phyloP scores from a whole-genome alignment of 306 rosid genomes.

The Begonia masoniana region DNA sequence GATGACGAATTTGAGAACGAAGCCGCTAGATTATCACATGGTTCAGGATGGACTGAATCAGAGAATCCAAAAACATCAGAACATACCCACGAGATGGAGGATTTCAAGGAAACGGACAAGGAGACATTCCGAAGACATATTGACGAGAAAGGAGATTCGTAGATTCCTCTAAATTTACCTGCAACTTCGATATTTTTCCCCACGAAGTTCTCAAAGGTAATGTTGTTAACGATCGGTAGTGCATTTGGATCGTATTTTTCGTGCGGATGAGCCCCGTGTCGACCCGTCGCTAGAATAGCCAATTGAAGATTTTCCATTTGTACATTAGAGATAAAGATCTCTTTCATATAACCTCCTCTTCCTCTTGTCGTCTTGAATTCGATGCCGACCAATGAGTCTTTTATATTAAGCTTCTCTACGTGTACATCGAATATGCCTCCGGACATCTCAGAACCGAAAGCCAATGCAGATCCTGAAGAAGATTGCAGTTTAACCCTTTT shows the following conservation, averaged over 20 bases:
- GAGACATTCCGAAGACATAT: slow-evolving; percentile 40
- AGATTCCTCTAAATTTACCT: slow-evolving; percentile 10
- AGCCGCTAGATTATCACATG: neutral
- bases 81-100: slow-evolving; percentile 2
- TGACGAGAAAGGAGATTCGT: slow-evolving; percentile 1
- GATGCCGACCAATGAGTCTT: slow-evolving; percentile 30
- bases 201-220: slow-evolving; percentile 29
- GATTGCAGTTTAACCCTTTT: slow-evolving; percentile 30
- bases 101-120: slow-evolving; percentile 6
- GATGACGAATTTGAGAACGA: neutral
- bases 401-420: slow-evolving; percentile 24
- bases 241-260: slow-evolving; percentile 42
- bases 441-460: slow-evolving; percentile 59
- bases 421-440: slow-evolving; percentile 39
- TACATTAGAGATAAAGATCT: slow-evolving; percentile 21
- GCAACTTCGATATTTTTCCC: slow-evolving; percentile 33
- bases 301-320: slow-evolving; percentile 20
- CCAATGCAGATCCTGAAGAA: slow-evolving; percentile 36
- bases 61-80: slow-evolving; percentile 10
- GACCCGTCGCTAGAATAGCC: slow-evolving; percentile 32
- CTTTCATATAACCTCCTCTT: slow-evolving; percentile 50
- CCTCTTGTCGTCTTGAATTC: slow-evolving; percentile 43
- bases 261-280: slow-evolving; percentile 45
- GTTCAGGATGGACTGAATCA: neutral
- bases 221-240: slow-evolving; percentile 25